Conservation (phyloP, 2,329 filamentous ascomycete genomes). For the Allantophomopsis cytisporea region DNA sequence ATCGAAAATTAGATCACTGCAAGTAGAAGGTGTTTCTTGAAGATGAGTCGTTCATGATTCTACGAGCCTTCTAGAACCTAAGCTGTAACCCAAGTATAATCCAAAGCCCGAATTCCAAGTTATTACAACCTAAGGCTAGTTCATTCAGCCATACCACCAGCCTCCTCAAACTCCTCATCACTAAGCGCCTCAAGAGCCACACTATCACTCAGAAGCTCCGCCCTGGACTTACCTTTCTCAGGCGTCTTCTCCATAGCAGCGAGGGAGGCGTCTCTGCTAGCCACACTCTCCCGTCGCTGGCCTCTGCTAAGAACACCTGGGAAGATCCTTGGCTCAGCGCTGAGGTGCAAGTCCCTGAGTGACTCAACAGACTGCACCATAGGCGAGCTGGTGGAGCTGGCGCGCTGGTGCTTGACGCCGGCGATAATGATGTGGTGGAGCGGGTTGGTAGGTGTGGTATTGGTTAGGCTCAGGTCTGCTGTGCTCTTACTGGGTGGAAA, state of each 20-base stretch:
- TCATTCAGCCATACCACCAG: slow-evolving; percentile 5
- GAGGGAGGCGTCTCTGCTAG: neutral
- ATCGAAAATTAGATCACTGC: too few species aligned
- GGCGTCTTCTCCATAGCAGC: too few species aligned
- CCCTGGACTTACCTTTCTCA: too few species aligned
- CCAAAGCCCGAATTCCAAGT: neutral
- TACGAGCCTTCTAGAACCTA: too few species aligned
- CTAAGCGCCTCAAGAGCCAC: neutral
- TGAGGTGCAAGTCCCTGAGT: slow-evolving; percentile 31
- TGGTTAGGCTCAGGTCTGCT: neutral
- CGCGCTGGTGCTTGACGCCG: slow-evolving; percentile 5
- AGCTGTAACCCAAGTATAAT: neutral
- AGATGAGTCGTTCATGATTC: too few species aligned
- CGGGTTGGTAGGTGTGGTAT: neutral
- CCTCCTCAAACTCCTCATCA: slow-evolving; percentile 7
- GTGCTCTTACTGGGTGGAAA: slow-evolving; percentile 8
- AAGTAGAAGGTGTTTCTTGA: too few species aligned
- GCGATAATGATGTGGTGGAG: slow-evolving; percentile 3
- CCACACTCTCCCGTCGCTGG: slow-evolving; percentile 12
- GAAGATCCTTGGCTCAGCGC: slow-evolving; percentile 56
- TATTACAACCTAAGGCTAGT: neutral
- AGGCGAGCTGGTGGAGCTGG: slow-evolving; percentile 5
- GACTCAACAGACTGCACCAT: slow-evolving; percentile 18
- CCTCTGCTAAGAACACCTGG: slow-evolving; percentile 48
- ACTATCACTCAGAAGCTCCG: too few species aligned